Evolutionary conservation across 169 alveolate genomes (phyloP).

Genomic region (Pseudocohnilembus persalinus): DNA sequence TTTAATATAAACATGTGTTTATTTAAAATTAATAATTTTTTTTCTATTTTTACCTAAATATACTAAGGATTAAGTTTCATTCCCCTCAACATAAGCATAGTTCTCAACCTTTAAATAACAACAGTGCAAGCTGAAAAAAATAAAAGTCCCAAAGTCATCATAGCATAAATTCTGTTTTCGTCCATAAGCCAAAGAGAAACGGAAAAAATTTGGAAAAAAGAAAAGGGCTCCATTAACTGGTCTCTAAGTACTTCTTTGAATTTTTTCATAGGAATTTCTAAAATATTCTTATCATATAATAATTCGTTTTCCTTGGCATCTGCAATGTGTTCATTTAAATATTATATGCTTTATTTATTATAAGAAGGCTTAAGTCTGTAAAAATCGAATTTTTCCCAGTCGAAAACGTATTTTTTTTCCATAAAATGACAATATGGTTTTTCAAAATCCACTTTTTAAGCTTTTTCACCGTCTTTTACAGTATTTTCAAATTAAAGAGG

Average conservation of each 20-base stretch:
- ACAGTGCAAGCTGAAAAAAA: slow-evolving; percentile 82
- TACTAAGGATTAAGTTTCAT: slow-evolving; percentile 50
- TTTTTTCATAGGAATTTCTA: slow-evolving; percentile 41
- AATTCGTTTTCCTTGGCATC: neutral
- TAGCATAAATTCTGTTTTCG: slow-evolving; percentile 94
- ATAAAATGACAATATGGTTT: slow-evolving; percentile 20
- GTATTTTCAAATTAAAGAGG: neutral
- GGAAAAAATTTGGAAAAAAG: slow-evolving; percentile 95
- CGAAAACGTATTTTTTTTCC: slow-evolving; percentile 34
- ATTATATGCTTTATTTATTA: neutral
- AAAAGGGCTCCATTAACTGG: slow-evolving; percentile 89
- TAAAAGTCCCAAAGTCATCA: slow-evolving; percentile 89
- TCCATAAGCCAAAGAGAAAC: slow-evolving; percentile 96
- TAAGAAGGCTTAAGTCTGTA: slow-evolving; percentile 27
- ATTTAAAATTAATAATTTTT: slow-evolving; percentile 76
- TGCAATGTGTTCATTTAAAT: neutral
- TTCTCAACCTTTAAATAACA: slow-evolving; percentile 44
- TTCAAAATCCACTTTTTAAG: slow-evolving; percentile 6
- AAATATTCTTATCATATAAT: slow-evolving; percentile 30
- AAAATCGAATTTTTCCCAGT: slow-evolving; percentile 14
- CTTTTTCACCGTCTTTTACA: slow-evolving; percentile 5
- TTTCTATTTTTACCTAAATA: slow-evolving; percentile 51
- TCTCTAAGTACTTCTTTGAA: slow-evolving; percentile 40
- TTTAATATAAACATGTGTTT: slow-evolving; percentile 63
- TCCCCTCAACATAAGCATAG: slow-evolving; percentile 41